Base-by-base conservation (phyloP, 495 filamentous ascomycete genomes). In the Xylaria venustula region DNA sequence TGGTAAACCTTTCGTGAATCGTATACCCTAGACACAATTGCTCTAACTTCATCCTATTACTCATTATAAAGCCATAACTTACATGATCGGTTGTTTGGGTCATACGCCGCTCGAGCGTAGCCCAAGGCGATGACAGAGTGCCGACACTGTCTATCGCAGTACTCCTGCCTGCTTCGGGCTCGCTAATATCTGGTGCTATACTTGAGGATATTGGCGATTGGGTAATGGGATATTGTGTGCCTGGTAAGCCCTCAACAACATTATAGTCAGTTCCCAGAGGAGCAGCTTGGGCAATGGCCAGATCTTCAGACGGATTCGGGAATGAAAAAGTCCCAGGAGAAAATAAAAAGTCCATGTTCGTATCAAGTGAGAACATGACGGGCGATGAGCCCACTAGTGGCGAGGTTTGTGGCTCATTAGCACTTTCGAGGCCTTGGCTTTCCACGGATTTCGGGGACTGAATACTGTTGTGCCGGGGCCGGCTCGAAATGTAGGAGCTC, bases 311-410 rank as follows among this genome's bases (percentile, higher is more conserved):
- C n/a, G 48, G 28, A 11, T 30, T 51, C 15, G 48, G 28, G 19
- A 51, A 51, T 22, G 48, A 0, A 6, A 51, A 51, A 2, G 28
- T 51, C 6, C 48, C 48, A 3, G 48, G 14, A 19, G 48, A 22
- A 12, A 51, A 51, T 28, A 51, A 36, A 28, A 51, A 51, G 28
- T 51, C 48, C 28, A 51, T 51, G 11, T 51, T 51, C 28, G 48
- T 9, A 19, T 51, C 48, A 8, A 51, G 26, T 15, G 48, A 51
- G 28, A 51, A 51, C 48, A 51, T 51, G 26, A 28, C 48, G 48
- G 48, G 48, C 7, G 48, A 51, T 0, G 48, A 51, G 28, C 48
- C 48, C 48, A 36, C 28, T n/a, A 51, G 28, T 51, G 48, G 34
- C 28, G 34, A 22, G 17, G n/a, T 36, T 32, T 51, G 26, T 19